Percentiles rank a stretch among this genome's conserved stretches.
These are phyloP conservation scores for Viola pubescens DNA, from an alignment of 441 rosid species.

Conservation along the genomic window DNA sequence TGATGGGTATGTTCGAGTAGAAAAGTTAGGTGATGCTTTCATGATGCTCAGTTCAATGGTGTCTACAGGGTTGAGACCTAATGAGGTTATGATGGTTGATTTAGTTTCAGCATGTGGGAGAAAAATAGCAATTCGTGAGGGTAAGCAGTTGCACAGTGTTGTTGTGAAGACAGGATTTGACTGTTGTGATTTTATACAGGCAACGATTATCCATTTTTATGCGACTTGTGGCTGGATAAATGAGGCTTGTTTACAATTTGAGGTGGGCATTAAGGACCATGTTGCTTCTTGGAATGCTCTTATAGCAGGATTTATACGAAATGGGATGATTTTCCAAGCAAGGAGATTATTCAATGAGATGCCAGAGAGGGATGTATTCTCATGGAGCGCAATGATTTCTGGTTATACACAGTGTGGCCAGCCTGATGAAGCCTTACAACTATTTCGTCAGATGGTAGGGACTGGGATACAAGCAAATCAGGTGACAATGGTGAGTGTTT, in stretches of 20 bases:
- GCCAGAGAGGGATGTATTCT: slow-evolving; percentile 58
- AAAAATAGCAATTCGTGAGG: slow-evolving; percentile 26
- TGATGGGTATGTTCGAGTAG: slow-evolving; percentile 47
- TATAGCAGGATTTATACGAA: slow-evolving; percentile 53
- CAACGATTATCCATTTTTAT: slow-evolving; percentile 60
- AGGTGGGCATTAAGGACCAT: slow-evolving; percentile 40
- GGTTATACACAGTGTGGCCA: slow-evolving; percentile 53
- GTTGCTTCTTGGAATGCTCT: slow-evolving; percentile 61
- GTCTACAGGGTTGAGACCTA: slow-evolving; percentile 36
- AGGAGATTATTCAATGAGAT: slow-evolving; percentile 46
- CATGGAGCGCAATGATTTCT: slow-evolving; percentile 81
- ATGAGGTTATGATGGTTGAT: slow-evolving; percentile 62
- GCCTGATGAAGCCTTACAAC: slow-evolving; percentile 45
- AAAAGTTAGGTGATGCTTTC: slow-evolving; percentile 50
- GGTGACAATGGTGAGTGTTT: slow-evolving; percentile 73
- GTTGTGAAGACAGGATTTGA: slow-evolving; percentile 52
- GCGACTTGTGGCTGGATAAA: slow-evolving; percentile 42
- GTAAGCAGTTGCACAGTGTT: slow-evolving; percentile 54
- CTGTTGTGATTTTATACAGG: slow-evolving; percentile 52
- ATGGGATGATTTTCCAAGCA: slow-evolving; percentile 53
- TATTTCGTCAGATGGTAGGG: slow-evolving; percentile 49
- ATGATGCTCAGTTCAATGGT: slow-evolving; percentile 45
- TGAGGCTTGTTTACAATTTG: slow-evolving; percentile 57
- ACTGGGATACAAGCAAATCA: slow-evolving; percentile 49
- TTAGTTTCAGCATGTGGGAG: slow-evolving; percentile 67